Percentiles rank a stretch among this genome's conserved stretches.
Conservation (phyloP, 768 basidiomycete species). For the Rhizopogon salebrosus region DNA sequence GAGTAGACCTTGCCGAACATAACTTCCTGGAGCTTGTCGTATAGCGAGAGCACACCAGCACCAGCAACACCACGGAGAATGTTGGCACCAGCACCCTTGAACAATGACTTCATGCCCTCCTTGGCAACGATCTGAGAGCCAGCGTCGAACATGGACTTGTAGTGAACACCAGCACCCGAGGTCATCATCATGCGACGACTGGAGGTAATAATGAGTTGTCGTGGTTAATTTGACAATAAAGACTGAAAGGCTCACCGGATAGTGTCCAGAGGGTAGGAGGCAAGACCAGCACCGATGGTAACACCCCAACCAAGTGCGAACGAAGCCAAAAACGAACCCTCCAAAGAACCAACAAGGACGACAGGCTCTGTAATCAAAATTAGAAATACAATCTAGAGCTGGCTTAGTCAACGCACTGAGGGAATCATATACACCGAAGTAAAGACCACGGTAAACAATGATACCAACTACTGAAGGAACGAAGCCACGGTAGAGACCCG, state of each 20-base stretch:
- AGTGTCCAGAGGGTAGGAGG: slow-evolving; percentile 92
- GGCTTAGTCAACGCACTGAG: slow-evolving; percentile 56
- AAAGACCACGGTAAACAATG: slow-evolving; percentile 99
- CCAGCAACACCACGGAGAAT: slow-evolving; percentile 99
- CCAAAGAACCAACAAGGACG: slow-evolving; percentile 89
- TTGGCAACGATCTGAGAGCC: slow-evolving; percentile 90
- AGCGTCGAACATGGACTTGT: slow-evolving; percentile 99
- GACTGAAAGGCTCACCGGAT: slow-evolving; percentile 51
- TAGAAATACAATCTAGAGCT: slow-evolving; percentile 17
- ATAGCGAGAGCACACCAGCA: slow-evolving; percentile 98
- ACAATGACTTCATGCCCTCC: slow-evolving; percentile 93
- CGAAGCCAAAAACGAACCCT: slow-evolving; percentile 96
- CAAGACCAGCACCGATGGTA: slow-evolving; percentile 98
- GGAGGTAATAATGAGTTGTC: slow-evolving; percentile 23
- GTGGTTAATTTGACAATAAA: neutral
- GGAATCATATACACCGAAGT: slow-evolving; percentile 96
- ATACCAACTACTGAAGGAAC: slow-evolving; percentile 99
- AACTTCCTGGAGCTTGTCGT: slow-evolving; percentile 96
- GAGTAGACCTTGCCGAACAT: slow-evolving; percentile 99
- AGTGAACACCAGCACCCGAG: slow-evolving; percentile 90
- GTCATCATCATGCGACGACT: slow-evolving; percentile 99
- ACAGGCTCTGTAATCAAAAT: slow-evolving; percentile 69
- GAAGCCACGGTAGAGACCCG: slow-evolving; percentile 99
- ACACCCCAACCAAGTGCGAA: slow-evolving; percentile 99
- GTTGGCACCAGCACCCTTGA: slow-evolving; percentile 98